Base-by-base conservation (phyloP, 2,329 filamentous ascomycete species). In the Cladosporium sp. region DNA sequence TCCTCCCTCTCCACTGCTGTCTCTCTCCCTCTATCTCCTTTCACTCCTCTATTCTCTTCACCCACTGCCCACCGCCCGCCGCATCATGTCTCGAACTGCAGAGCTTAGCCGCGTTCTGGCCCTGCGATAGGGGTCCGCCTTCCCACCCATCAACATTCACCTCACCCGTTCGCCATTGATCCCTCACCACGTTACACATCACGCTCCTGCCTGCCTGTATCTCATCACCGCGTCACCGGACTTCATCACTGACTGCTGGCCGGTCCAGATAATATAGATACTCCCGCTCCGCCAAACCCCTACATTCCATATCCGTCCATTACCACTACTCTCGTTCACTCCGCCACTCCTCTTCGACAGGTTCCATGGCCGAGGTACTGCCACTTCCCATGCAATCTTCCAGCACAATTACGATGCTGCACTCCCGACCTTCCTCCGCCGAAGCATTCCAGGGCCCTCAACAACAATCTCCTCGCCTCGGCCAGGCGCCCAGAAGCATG, bases 401-500 rank as follows among this genome's bases (percentile, higher is more conserved):
- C 72, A 77, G 76, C 73, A 77, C 80, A 73, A 82, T 82, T 74
- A 81, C 80, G 70, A 83, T 83, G 81, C 78, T 82, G 71, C 81
- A 82, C 65, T 70, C 74, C 59, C 74, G 76, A 51, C 76, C 75
- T 72, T 78, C 81, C 61, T 71, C 80, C 73, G 71, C 80, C 74
- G 80, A 83, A 75, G 77, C 79, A 71, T 82, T 81, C 75, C 78
- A 79, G 68, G 77, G 73, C 72, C 70, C 75, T 59, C 72, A 75
- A 57, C 68, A 70, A 63, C 70, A 76, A 65, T 75, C 79, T 53
- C 70, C 72, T 69, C 76, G 81, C 66, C 73, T 76, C 53, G 74
- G 74, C 64, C 78, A 80, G 67, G 76, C 79, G 71, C 74, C 78
- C 63, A 77, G 79, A 70, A 78, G 72, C 71, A 74, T 77, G 69